These are phyloP conservation scores for Dipteronia sinensis DNA, from an alignment of 345 rosid species.

Conservation along the genomic window DNA sequence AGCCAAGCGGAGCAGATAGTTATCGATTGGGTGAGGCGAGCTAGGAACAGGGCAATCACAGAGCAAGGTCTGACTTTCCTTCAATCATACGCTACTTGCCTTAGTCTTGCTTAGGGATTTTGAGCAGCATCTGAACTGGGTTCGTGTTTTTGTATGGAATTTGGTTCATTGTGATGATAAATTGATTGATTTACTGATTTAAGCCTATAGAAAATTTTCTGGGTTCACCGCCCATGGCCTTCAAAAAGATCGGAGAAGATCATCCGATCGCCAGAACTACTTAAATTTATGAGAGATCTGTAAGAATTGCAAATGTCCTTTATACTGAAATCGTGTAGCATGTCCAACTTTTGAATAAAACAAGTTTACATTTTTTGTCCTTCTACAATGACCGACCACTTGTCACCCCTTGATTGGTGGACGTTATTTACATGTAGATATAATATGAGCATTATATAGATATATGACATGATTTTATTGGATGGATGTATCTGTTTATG, in stretches of 20 bases:
- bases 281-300: neutral
- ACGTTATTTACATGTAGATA: too few species aligned
- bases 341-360: constrained; percentile 13
- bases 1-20: constrained; percentile 80
- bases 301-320: neutral
- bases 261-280: neutral
- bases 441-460: too few species aligned
- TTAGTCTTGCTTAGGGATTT: constrained; percentile 56
- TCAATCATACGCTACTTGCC: constrained; percentile 84
- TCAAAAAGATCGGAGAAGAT: neutral
- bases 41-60: constrained; percentile 78
- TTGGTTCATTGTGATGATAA: neutral
- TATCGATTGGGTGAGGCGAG: constrained; percentile 69
- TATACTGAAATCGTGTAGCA: constrained; percentile 12
- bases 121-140: neutral
- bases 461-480: too few species aligned
- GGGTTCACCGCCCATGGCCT: neutral
- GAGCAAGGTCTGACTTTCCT: constrained; percentile 87
- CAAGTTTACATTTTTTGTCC: neutral
- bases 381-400: neutral
- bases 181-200: constrained; percentile 4
- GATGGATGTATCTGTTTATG: neutral
- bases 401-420: neutral
- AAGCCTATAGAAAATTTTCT: constrained; percentile 9
- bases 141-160: neutral